These are phyloP conservation scores for Zygosaccharomyces bailii DNA, from an alignment of 805 yeast species.

Conservation along the genomic window DNA sequence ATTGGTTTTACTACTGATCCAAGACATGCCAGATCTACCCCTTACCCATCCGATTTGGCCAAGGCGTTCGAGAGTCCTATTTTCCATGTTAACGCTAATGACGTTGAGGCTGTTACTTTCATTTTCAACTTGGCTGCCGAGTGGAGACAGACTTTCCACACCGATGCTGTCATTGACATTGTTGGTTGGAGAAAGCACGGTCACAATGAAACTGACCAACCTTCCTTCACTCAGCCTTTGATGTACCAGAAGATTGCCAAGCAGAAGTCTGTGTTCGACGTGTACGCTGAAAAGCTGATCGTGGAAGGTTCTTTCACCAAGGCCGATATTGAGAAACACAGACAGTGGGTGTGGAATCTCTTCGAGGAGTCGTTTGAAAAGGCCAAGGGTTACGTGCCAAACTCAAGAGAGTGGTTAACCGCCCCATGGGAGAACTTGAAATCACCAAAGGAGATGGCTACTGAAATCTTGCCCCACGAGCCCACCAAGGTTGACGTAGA, in stretches of 20 bases:
- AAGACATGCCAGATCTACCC: conserved; percentile 93
- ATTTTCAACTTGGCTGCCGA: conserved; percentile 96
- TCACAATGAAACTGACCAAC: conserved; percentile 99
- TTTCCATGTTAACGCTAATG: conserved; percentile 99
- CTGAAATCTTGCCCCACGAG: conserved; percentile 90
- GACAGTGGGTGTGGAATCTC: conserved; percentile 94
- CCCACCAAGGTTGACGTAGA: conserved; percentile 85
- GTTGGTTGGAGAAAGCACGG: conserved; percentile 99
- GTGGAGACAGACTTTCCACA: conserved; percentile 95
- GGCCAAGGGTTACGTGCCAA: conserved; percentile 86
- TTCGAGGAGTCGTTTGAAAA: conserved; percentile 87
- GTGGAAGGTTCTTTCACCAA: conserved; percentile 85
- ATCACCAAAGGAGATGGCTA: conserved; percentile 94
- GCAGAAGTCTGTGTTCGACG: conserved; percentile 84
- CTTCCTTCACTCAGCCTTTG: conserved; percentile 95
- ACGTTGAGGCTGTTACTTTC: conserved; percentile 87
- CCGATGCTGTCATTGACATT: conserved; percentile 93
- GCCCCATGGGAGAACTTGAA: conserved; percentile 99
- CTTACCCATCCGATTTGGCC: conserved; percentile 96
- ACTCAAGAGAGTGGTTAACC: conserved; percentile 95
- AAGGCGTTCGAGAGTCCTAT: conserved; percentile 96
- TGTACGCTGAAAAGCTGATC: conserved; percentile 74
- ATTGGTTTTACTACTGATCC: conserved; percentile 99
- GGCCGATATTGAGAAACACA: conserved; percentile 92
- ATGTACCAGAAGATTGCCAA: conserved; percentile 91